Percentiles rank a stretch among this genome's conserved stretches.
phyloP scores from a whole-genome alignment of 2,329 filamentous ascomycete species.

The Aspergillus brunneoviolaceus region DNA sequence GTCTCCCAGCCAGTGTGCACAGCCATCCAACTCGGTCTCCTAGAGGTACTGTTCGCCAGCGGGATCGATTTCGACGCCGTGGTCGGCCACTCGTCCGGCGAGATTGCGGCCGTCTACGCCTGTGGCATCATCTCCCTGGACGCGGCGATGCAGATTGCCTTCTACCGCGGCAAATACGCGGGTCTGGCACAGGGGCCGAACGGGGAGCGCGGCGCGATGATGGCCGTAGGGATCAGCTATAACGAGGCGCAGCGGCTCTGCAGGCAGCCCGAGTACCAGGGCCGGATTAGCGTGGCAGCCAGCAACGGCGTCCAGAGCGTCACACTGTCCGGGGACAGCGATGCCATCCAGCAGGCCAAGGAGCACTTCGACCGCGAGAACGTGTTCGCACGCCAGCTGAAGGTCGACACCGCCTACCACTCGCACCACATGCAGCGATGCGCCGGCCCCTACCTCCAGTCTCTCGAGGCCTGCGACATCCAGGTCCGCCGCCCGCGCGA shows the following conservation, averaged over 20 bases:
- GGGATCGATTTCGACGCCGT: slow-evolving; percentile 19
- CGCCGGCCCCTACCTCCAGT: slow-evolving; percentile 23
- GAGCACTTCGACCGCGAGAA: slow-evolving; percentile 27
- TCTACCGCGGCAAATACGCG: slow-evolving; percentile 42
- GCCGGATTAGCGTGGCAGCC: background rate
- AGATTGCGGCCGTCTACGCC: slow-evolving; percentile 31
- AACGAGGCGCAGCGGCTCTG: slow-evolving; percentile 4
- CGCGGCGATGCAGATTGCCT: slow-evolving; percentile 46
- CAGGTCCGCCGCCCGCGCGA: background rate
- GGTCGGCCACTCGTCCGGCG: slow-evolving; percentile 31
- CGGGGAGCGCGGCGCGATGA: slow-evolving; percentile 43
- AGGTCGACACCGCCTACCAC: slow-evolving; percentile 46
- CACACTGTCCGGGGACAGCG: slow-evolving; percentile 44
- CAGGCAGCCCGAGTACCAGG: background rate
- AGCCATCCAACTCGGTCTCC: slow-evolving; percentile 3
- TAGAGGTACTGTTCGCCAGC: slow-evolving; percentile 1
- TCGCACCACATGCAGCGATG: slow-evolving; percentile 40
- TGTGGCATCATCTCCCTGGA: background rate
- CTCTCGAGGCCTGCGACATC: slow-evolving; percentile 3
- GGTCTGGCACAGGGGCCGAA: slow-evolving; percentile 9
- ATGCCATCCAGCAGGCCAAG: slow-evolving; percentile 30
- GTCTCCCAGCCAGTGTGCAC: slow-evolving; percentile 7
- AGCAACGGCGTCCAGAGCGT: slow-evolving; percentile 41
- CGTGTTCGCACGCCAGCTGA: slow-evolving; percentile 38
- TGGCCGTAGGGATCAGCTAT: slow-evolving; percentile 39